Base-by-base conservation (phyloP, 2,329 filamentous ascomycete species). In the Aspergillus hiratsukae region DNA sequence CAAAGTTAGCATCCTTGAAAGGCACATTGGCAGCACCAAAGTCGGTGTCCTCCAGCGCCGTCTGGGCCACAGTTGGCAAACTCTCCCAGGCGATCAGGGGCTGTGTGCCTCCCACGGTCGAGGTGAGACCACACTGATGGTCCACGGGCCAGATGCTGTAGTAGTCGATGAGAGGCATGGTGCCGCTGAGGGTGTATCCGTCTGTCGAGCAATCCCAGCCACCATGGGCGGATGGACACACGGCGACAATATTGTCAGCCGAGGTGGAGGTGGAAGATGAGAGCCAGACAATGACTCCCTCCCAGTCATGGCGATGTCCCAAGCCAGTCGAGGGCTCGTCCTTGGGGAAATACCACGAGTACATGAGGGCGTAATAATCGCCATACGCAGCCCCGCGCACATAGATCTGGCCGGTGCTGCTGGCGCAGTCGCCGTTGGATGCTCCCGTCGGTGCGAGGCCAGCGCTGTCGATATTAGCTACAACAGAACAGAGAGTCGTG, bases 261-360 rank as follows among this genome's bases (percentile, higher is more conserved):
- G 69, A 65, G 0, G 69, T 69, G 1, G 72, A 72, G 2, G 72
- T 67, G 0, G 65, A 51, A 9, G 69, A 69, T 0, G 72, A 71
- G 0, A 84, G 73, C 78, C 79, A 83, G 27, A 83, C 74, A 37
- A 83, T 77, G 0, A 78, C 71, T n/a, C 77, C 78, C 61, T 83
- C 81, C 81, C 81, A 83, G 63, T 83, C 81, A 66, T 83, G 78
- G 21, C 80, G 76, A 61, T 83, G 81, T 8, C 80, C 81, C 3
- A 80, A 65, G 0, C 74, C 77, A 2, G 66, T 57, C 0, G 72
- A 72, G 0, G 77, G 78, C 27, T 69, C 69, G 65, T 81, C 79
- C 55, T 81, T 83, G 41, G 77, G 75, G 66, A 77, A 75, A 64
- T 79, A 79, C 80, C 80, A 83, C 3, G 76, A 69, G 62, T 83